phyloP scores from a whole-genome alignment of 257 asterid genomes.

The Solanum lignicaule region DNA sequence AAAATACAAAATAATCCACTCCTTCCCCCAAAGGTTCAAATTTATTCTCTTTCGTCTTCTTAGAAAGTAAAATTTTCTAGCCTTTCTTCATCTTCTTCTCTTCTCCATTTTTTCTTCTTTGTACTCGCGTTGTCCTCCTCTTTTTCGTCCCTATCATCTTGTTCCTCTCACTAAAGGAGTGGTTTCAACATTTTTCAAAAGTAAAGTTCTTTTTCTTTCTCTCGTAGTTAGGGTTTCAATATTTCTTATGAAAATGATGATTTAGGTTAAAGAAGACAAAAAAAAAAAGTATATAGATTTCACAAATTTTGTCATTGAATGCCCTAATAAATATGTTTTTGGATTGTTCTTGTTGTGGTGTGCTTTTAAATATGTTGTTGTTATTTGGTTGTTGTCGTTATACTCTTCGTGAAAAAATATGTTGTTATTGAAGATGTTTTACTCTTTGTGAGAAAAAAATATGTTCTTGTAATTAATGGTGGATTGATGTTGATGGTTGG shows the following conservation, averaged over 20 bases:
- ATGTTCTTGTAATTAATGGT: neutral
- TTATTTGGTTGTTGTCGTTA: neutral
- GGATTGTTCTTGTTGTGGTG: neutral
- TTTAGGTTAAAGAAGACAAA: neutral
- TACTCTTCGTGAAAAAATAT: no score
- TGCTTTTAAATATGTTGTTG: no score
- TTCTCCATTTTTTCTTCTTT: neutral
- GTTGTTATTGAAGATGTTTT: neutral
- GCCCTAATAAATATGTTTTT: neutral
- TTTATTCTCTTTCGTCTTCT: neutral
- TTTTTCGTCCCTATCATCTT: no score
- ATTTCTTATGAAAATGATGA: neutral
- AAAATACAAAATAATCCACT: neutral
- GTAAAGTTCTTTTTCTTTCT: neutral
- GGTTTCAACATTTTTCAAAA: neutral
- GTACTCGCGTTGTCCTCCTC: neutral
- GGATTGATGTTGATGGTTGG: neutral
- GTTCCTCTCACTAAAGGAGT: neutral
- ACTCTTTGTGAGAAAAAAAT: neutral
- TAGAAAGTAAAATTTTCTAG: neutral
- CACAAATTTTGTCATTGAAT: neutral
- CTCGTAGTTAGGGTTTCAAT: neutral
- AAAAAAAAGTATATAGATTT: no score
- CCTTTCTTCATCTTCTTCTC: neutral
- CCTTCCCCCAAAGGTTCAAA: neutral